A percentile compares a stretch with the other conserved stretches of the same genome.
phyloP scores from a whole-genome alignment of 352 stramenopile species.

The Phytopythium sindhum region DNA sequence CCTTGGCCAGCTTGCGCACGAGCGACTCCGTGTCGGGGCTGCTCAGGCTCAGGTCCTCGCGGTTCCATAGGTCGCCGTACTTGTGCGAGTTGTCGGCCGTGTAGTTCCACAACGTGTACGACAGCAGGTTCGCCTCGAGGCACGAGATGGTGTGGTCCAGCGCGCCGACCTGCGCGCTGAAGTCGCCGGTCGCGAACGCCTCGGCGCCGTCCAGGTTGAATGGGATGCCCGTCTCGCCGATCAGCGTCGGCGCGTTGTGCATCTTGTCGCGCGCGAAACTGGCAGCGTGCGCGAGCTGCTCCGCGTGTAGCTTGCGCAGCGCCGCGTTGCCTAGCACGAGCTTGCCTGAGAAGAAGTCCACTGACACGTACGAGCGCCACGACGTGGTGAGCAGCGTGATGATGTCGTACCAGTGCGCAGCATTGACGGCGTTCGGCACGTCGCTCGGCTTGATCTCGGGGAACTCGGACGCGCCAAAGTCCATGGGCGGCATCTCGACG shows the following conservation, averaged over 20 bases:
- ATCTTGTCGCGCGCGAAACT: slow-evolving; percentile 18
- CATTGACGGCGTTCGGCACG: slow-evolving; percentile 21
- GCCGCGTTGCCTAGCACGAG: slow-evolving; percentile 18
- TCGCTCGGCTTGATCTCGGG: slow-evolving; percentile 8
- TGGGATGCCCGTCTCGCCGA: slow-evolving; percentile 68
- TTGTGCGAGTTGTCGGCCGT: slow-evolving; percentile 71
- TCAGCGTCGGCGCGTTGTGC: slow-evolving; percentile 51
- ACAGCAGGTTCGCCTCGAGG: slow-evolving; percentile 61
- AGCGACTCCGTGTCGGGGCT: slow-evolving; percentile 23
- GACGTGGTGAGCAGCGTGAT: slow-evolving; percentile 40
- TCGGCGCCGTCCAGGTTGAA: slow-evolving; percentile 55
- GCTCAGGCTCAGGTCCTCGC: slow-evolving; percentile 83
- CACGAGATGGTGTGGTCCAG: slow-evolving; percentile 66
- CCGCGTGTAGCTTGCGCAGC: slow-evolving; percentile 11
- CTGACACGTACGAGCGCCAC: slow-evolving; percentile 24
- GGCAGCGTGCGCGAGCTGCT: slow-evolving; percentile 12
- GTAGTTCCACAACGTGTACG: slow-evolving; percentile 91
- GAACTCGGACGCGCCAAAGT: slow-evolving; percentile 19
- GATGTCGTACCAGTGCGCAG: slow-evolving; percentile 55
- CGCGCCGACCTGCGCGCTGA: slow-evolving; percentile 38
- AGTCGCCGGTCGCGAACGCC: slow-evolving; percentile 46
- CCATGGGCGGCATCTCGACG: slow-evolving; percentile 25
- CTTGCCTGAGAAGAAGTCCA: slow-evolving; percentile 21
- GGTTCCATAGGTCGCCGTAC: slow-evolving; percentile 84
- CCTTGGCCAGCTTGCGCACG: slow-evolving; percentile 13